phyloP scores from a whole-genome alignment of 164 flowering plant species.

The Taxillus chinensis region DNA sequence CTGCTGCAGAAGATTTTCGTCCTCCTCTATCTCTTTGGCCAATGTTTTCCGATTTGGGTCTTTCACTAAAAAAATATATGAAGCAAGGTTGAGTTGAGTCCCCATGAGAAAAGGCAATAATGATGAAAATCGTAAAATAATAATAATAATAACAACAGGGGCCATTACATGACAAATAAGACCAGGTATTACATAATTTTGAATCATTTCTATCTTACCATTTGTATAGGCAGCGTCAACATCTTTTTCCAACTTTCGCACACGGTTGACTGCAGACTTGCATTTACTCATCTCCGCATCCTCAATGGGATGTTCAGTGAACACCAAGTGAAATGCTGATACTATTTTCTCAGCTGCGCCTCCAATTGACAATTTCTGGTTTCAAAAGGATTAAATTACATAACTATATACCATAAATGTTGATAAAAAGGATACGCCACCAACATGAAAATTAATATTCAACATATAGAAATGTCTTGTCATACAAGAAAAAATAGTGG shows the following conservation, averaged over 20 bases:
- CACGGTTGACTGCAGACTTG: conserved; percentile 57
- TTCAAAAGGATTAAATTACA: conserved; percentile 6
- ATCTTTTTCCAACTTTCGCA: conserved; percentile 82
- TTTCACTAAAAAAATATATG: conserved; percentile 38
- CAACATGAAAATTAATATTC: neutral
- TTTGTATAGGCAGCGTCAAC: conserved; percentile 50
- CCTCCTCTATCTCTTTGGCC: conserved; percentile 65
- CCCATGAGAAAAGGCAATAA: neutral
- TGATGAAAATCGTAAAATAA: neutral
- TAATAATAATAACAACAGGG: neutral
- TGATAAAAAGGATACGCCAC: neutral
- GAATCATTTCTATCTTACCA: conserved; percentile 30
- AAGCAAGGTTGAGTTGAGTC: conserved; percentile 5
- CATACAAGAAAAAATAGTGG: conserved; percentile 2
- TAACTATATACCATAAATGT: neutral
- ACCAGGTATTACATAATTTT: neutral
- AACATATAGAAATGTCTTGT: neutral
- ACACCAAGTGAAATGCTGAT: conserved; percentile 73
- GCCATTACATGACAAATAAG: neutral
- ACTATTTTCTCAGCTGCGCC: conserved; percentile 80
- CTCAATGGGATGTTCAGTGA: conserved; percentile 55
- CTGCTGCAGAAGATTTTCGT: conserved; percentile 55
- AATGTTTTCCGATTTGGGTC: conserved; percentile 60
- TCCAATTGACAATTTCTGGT: conserved; percentile 81
- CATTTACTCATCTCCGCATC: conserved; percentile 71